These are phyloP conservation scores for Zopfochytrium polystomum DNA, from an alignment of 371 early-diverging fungal genomes.

Conservation along the genomic window DNA sequence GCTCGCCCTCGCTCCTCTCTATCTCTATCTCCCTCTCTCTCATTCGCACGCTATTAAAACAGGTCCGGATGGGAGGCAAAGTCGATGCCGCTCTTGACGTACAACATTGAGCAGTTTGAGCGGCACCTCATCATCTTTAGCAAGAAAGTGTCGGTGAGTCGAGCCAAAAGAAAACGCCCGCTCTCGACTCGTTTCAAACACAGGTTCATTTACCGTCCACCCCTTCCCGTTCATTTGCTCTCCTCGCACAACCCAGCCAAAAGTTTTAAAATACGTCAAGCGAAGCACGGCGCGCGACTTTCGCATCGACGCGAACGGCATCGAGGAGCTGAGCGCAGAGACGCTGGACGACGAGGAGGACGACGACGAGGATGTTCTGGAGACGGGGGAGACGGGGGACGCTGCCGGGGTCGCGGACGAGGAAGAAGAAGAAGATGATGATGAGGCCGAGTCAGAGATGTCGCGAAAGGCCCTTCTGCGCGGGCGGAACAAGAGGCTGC, in stretches of 20 bases:
- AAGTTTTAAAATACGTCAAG: not conserved
- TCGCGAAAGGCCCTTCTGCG: too few relatives aligned
- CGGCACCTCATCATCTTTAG: not conserved
- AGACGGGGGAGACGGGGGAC: not conserved
- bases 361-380: not conserved
- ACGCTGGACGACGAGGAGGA: not conserved
- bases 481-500: too few relatives aligned
- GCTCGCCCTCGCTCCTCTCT: too few relatives aligned
- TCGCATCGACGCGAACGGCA: not conserved
- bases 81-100: not conserved
- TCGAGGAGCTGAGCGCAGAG: not conserved
- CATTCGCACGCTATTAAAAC: too few relatives aligned
- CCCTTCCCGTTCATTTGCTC: too few relatives aligned
- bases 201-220: not conserved
- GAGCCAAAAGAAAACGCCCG: too few relatives aligned
- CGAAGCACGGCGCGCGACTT: not conserved
- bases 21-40: too few relatives aligned
- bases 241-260: too few relatives aligned
- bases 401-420: not conserved
- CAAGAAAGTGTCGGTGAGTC: not conserved
- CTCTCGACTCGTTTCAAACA: not conserved
- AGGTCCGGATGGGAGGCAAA: too few relatives aligned
- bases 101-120: not conserved
- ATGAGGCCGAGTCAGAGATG: too few relatives aligned
- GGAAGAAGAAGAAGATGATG: not conserved